phyloP scores from a whole-genome alignment of 1,139 yeast species.

The Magnusiomyces magnusii region DNA sequence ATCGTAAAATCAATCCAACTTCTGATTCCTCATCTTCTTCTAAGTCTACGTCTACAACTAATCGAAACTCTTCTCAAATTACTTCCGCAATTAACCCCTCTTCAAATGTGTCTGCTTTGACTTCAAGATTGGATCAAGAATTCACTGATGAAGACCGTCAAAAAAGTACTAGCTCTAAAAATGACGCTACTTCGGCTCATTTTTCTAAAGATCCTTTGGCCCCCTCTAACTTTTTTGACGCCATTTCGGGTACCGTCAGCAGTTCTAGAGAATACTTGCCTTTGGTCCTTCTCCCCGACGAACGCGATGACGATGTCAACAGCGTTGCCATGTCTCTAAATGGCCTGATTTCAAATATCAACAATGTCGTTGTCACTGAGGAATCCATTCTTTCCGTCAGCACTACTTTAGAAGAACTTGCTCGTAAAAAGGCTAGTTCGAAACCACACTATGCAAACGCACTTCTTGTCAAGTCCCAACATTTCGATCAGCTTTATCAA shows the following conservation, averaged over 20 bases:
- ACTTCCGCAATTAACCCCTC: conserved; percentile 4
- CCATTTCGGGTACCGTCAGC: conserved; percentile 27
- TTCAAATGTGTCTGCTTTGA: conserved; percentile 6
- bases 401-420: conserved; percentile 19
- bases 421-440: conserved; percentile 16
- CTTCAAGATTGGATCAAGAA: conserved; percentile 7
- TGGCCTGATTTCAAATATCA: conserved; percentile 26
- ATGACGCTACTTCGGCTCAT: conserved; percentile 8
- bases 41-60: not conserved
- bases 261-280: conserved; percentile 26
- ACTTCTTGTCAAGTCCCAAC: conserved; percentile 21
- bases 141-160: conserved; percentile 4
- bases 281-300: conserved; percentile 26
- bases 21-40: not conserved
- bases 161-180: conserved; percentile 1
- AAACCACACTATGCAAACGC: conserved; percentile 20
- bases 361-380: conserved; percentile 26
- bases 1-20: conserved; percentile 8
- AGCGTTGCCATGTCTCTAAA: conserved; percentile 26
- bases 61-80: not conserved
- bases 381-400: conserved; percentile 22
- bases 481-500: conserved; percentile 18
- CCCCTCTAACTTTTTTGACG: conserved; percentile 26
- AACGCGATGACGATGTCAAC: conserved; percentile 22
- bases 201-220: conserved; percentile 25